phyloP scores from a whole-genome alignment of 345 rosid genomes.

The Triadica sebifera region DNA sequence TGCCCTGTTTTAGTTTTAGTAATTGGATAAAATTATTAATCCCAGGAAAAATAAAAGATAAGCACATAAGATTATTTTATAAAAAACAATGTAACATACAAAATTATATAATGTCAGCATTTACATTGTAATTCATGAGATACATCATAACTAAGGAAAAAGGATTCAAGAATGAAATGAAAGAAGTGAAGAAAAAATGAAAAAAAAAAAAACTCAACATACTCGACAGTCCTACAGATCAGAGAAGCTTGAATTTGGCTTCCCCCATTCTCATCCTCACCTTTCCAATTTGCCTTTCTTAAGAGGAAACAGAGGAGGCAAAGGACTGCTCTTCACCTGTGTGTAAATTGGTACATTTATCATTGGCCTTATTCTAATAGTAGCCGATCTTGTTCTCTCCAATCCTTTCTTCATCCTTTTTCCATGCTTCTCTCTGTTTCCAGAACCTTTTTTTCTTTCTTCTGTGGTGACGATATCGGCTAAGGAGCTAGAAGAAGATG shows the following conservation, averaged over 20 bases:
- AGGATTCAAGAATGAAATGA: slow-evolving; percentile 18
- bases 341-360: slow-evolving; percentile 77
- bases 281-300: slow-evolving; percentile 62
- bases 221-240: slow-evolving; percentile 17
- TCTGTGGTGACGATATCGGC: slow-evolving; percentile 42
- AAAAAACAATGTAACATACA: background rate
- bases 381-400: slow-evolving; percentile 79
- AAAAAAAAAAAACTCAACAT: slow-evolving; percentile 13
- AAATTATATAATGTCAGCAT: slow-evolving; percentile 30
- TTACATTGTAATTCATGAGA: slow-evolving; percentile 37
- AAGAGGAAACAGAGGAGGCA: slow-evolving; percentile 69
- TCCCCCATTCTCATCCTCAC: slow-evolving; percentile 16
- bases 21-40: background rate
- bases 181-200: slow-evolving; percentile 9
- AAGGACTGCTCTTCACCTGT: slow-evolving; percentile 44
- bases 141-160: slow-evolving; percentile 29
- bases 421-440: slow-evolving; percentile 45
- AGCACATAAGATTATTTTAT: background rate
- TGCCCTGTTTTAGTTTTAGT: background rate
- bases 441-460: slow-evolving; percentile 34
- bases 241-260: background rate
- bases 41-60: background rate
- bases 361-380: slow-evolving; percentile 81
- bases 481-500: slow-evolving; percentile 62
- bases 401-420: slow-evolving; percentile 73